Base-by-base conservation (phyloP, 225 moss, liverwort and hornwort genomes). In the Thuidium tamariscinum region DNA sequence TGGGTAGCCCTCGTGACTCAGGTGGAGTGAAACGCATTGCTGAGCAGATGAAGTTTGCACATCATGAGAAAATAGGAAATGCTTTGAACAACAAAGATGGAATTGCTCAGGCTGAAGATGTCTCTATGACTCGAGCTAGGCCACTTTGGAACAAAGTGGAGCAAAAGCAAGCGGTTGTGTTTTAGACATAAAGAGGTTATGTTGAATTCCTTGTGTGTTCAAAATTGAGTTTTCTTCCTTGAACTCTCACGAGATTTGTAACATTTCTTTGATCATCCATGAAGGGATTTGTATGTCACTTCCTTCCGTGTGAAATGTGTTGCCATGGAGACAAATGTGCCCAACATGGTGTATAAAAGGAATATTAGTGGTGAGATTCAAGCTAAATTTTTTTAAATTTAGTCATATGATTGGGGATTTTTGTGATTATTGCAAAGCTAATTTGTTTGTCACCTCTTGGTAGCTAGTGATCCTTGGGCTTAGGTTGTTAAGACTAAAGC, bases 11-110 rank as follows among this genome's bases (percentile, higher is more conserved):
- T 41, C 88, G 91, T 51, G 93, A 91, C 86, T 89, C 91, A 2
- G 89, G 89, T 11, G 85, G 82, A 36, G 89, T 92, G n/a, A 92
- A 91, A 72, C 89, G 89, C 49, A 84, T 91, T 82, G 89, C 87
- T 14, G 76, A 89, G 79, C 93, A 91, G 42, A 48, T 74, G 60
- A 91, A 89, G 78, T 22, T 84, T 60, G 51, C 76, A 39, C 66
- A 52, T 62, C 65, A 75, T 44, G 89, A 83, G 37, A 63, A 85
- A 54, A 74, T 41, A 16, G 67, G 21, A 21, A 82, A 37, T 6
- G 4, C 48, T 32, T 56, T 26, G 20, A 85, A 77, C 30, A 55
- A 88, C 20, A 79, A 79, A 18, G 82, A 82, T 7, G 26, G 27
- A 13, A 21, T 64, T 56, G 85, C 78, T 36, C 74, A n/a, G n/a